phyloP scores from a whole-genome alignment of 495 filamentous ascomycete species.

The Podospora tetraspora region DNA sequence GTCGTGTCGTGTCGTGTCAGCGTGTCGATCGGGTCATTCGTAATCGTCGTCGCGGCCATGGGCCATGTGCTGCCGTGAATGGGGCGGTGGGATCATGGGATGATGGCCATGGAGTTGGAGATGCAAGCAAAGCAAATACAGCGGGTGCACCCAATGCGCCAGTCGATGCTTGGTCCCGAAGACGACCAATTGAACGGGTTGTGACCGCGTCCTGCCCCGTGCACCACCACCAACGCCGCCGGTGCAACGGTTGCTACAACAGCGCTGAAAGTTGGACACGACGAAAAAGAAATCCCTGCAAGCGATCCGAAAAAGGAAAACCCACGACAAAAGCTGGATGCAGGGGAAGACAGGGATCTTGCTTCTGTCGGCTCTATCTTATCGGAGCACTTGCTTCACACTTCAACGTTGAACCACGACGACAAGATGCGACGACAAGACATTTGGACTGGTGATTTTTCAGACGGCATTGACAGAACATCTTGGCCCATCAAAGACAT shows the following conservation, averaged over 20 bases:
- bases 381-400: too few relatives aligned
- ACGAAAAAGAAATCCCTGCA: not conserved
- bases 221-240: conserved; percentile 1
- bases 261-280: not conserved
- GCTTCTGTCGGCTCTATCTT: too few relatives aligned
- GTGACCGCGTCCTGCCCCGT: conserved; percentile 13
- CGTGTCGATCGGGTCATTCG: not conserved
- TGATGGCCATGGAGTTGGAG: not conserved
- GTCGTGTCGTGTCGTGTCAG: not conserved
- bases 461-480: not conserved
- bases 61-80: not conserved
- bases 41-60: not conserved
- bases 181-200: not conserved
- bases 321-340: not conserved
- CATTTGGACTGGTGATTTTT: too few relatives aligned
- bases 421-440: too few relatives aligned
- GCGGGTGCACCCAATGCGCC: not conserved
- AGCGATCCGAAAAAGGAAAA: not conserved
- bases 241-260: conserved; percentile 11
- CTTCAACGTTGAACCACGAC: too few relatives aligned
- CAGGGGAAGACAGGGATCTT: conserved; percentile 8
- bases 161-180: not conserved
- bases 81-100: not conserved
- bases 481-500: too few relatives aligned
- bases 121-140: not conserved